Evolutionary conservation across 2,329 filamentous ascomycete genomes (phyloP), one percentile per base, ranked within the genome.

Genomic region (Setomelanomma holmii): DNA sequence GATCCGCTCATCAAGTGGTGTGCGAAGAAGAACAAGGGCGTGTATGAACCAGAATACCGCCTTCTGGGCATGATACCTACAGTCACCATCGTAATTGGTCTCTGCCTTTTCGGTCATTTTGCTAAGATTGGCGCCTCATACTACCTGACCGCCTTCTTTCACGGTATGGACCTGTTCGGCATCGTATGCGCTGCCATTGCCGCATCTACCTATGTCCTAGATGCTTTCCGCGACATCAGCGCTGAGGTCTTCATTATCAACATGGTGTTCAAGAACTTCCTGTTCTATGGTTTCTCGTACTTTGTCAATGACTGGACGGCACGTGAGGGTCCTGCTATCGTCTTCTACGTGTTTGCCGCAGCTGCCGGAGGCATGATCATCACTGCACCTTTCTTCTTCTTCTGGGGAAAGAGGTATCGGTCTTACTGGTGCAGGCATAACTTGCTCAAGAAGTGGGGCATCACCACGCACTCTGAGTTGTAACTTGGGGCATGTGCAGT

Each of bases 11-110:
- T 75, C 46, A 70, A 66, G 35, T 79, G 72, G 66, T 75, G 81
- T 49, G 77, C 80, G 4, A 78, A 76, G 61, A 76, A 73, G 54
- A 84, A 83, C 62, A 71, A 69, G 17, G 81, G 81, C n/a, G 70
- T 82, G 41, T 84, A 83, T 64, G 81, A 84, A 60, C 82, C 81
- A 4, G 81, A 84, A 59, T 83, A 82, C 58, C 76, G 81, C 8
- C 71, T 81, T 7, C 68, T 79, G 5, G 56, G 47, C 22, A 61
- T 63, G 58, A 60, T 75, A 3, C 68, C 71, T 12, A 63, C 68
- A 1, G 57, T 77, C 3, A 40, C 71, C 1, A 65, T 70, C 4
- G 72, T 74, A 8, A 64, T 73, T 14, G 74, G 75, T 17, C 71
- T 78, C 41, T 75, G 75, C 50, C 66, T 73, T 1, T 79, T 77